Evolutionary conservation across 148 eudicot genomes (phyloP).

Genomic region (Vaccinium corymbosum): DNA sequence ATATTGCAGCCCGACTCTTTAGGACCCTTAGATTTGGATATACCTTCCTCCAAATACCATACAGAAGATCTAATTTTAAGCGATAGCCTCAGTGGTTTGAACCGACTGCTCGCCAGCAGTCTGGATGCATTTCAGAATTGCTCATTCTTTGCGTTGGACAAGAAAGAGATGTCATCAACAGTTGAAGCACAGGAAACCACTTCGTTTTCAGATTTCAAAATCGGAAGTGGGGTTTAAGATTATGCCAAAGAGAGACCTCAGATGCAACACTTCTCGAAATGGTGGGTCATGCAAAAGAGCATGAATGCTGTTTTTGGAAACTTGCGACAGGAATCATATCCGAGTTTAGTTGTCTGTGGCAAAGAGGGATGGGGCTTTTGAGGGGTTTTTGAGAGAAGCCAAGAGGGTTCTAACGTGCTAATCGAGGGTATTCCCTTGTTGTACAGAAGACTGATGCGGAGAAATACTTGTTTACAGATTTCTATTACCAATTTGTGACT

Average conservation of each 20-base stretch:
- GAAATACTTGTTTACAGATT: not conserved
- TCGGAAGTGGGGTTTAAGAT: conserved; percentile 30
- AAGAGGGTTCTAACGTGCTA: not conserved
- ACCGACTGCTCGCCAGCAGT: conserved; percentile 88
- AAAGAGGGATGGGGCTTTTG: not conserved
- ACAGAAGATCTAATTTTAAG: conserved; percentile 71
- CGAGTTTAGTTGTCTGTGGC: not conserved
- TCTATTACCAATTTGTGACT: conserved; percentile 14
- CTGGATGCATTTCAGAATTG: conserved; percentile 87
- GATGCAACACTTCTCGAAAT: not conserved
- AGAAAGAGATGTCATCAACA: conserved; percentile 44
- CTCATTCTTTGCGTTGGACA: conserved; percentile 64
- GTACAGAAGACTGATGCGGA: conserved; percentile 21
- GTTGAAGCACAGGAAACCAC: conserved; percentile 49
- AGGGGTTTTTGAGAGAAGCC: not conserved
- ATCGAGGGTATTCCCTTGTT: conserved; percentile 10
- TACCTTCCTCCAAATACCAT: conserved; percentile 70
- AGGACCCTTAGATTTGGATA: conserved; percentile 87
- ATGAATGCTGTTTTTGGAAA: not conserved
- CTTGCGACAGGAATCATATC: not conserved
- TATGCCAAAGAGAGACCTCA: not conserved
- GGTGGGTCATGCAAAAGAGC: not conserved
- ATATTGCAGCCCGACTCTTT: conserved; percentile 82
- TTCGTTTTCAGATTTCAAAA: conserved; percentile 49
- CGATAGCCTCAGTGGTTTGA: conserved; percentile 86